Conservation (phyloP, 371 early-diverging fungal species). For the Zychaea mexicana region DNA sequence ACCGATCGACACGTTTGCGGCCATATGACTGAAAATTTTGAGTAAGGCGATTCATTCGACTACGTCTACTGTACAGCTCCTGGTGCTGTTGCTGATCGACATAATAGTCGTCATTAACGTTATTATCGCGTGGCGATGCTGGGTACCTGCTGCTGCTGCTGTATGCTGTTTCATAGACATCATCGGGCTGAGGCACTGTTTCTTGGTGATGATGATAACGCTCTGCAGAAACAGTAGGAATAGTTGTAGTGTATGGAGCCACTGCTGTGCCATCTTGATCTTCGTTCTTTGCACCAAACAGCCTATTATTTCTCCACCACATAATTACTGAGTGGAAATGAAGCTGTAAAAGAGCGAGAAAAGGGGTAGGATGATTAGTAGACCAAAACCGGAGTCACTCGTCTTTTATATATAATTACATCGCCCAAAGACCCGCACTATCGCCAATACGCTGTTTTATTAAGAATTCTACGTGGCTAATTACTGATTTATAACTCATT, state of each 20-base stretch:
- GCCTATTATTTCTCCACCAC: not conserved
- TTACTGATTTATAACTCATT: too few species aligned
- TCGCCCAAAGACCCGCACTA: too few species aligned
- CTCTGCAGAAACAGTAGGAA: too few species aligned
- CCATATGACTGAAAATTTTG: not conserved
- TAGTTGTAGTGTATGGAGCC: too few species aligned
- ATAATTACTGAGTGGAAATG: too few species aligned
- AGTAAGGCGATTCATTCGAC: conserved; percentile 1
- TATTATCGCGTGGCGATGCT: not conserved
- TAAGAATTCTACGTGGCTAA: too few species aligned
- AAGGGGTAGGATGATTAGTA: not conserved
- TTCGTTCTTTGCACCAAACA: not conserved
- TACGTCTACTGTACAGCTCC: not conserved
- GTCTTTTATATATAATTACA: too few species aligned
- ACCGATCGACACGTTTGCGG: not conserved
- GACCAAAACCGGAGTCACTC: too few species aligned
- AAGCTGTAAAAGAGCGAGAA: not conserved
- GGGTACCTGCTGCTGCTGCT: not conserved
- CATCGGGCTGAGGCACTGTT: too few species aligned
- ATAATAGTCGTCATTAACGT: not conserved
- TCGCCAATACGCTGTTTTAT: too few species aligned
- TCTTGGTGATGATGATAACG: too few species aligned
- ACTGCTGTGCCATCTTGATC: not conserved
- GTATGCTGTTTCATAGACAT: not conserved
- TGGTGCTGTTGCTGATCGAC: not conserved